A percentile compares a stretch with the other conserved stretches of the same genome.
These are phyloP conservation scores for Neolentinus lepideus DNA, from an alignment of 1,284 basidiomycete species.

Conservation along the genomic window DNA sequence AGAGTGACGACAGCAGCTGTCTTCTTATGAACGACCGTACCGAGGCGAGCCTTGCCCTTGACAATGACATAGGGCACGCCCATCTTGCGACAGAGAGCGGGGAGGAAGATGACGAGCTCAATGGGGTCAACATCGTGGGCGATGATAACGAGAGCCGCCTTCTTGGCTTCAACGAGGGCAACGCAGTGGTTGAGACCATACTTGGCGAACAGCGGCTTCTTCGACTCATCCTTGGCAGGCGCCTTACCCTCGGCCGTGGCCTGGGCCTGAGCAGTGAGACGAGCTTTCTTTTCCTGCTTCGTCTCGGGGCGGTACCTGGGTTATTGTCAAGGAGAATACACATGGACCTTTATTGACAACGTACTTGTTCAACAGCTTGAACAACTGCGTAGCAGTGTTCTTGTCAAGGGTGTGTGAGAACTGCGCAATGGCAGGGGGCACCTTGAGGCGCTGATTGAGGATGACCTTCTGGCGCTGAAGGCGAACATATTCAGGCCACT, in stretches of 20 bases:
- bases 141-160: conserved; percentile 94
- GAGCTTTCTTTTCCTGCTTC: conserved; percentile 97
- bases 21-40: conserved; percentile 98
- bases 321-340: background rate
- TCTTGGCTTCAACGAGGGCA: conserved; percentile 95
- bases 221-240: conserved; percentile 68
- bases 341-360: no score
- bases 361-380: conserved; percentile 96
- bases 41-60: conserved; percentile 96
- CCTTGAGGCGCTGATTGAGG: conserved; percentile 97
- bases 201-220: conserved; percentile 95
- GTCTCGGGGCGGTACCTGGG: conserved; percentile 74
- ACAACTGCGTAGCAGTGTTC: conserved; percentile 97
- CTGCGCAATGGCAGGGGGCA: conserved; percentile 96
- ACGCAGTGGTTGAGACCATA: conserved; percentile 97
- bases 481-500: conserved; percentile 99
- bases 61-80: conserved; percentile 98
- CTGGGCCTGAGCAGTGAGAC: conserved; percentile 74
- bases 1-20: conserved; percentile 88
- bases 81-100: conserved; percentile 99
- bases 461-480: conserved; percentile 99
- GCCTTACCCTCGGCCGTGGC: conserved; percentile 77
- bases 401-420: conserved; percentile 98
- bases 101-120: conserved; percentile 97
- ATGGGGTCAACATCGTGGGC: conserved; percentile 99